Conservation (phyloP, 192 early-diverging fungal genomes). For the Podila minutissima region DNA sequence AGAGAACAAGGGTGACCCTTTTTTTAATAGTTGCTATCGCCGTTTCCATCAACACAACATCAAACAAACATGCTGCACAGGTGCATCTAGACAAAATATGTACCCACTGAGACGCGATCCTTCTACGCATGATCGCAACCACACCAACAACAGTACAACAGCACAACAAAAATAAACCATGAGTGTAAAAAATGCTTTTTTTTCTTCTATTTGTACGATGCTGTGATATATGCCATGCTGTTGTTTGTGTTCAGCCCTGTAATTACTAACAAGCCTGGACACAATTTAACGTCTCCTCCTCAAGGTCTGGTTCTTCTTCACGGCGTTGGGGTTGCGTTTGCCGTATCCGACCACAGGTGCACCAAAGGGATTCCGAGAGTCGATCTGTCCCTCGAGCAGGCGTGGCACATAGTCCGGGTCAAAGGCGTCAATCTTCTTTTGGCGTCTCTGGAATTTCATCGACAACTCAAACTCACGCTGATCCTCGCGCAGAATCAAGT, state of each 20-base stretch:
- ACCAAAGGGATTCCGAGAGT: conserved; percentile 69
- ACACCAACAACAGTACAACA: too few species aligned
- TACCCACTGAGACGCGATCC: too few species aligned
- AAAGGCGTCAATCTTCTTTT: conserved; percentile 69
- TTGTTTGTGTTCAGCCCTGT: background rate
- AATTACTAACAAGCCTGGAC: background rate
- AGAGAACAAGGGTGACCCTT: too few species aligned
- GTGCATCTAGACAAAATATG: too few species aligned
- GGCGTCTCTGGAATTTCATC: conserved; percentile 56
- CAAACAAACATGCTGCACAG: too few species aligned
- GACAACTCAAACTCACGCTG: conserved; percentile 86
- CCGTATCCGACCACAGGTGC: conserved; percentile 74
- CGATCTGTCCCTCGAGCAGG: conserved; percentile 54
- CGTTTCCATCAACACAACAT: too few species aligned
- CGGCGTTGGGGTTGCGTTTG: conserved; percentile 74
- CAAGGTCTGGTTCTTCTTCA: conserved; percentile 49
- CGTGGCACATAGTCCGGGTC: conserved; percentile 75
- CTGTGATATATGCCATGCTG: background rate
- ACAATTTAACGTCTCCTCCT: conserved; percentile 40
- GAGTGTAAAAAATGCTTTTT: background rate
- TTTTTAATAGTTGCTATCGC: too few species aligned
- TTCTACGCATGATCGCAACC: background rate
- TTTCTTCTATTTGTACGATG: background rate
- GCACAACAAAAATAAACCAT: too few species aligned
- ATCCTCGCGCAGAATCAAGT: conserved; percentile 91